Evolutionary conservation across 2,329 filamentous ascomycete genomes (phyloP).

Genomic region (Fonsecaea nubica): DNA sequence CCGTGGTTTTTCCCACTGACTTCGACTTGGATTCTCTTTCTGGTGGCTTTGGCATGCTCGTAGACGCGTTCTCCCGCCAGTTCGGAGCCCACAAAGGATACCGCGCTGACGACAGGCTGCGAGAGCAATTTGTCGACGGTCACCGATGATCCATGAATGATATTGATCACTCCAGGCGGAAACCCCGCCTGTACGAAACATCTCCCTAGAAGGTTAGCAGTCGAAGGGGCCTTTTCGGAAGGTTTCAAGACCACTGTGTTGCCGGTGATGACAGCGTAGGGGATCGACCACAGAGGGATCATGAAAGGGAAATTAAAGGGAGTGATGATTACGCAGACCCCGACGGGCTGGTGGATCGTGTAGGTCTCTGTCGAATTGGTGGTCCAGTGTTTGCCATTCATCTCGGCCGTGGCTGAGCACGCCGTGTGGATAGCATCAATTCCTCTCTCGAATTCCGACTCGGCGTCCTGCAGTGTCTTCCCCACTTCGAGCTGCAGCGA

Average conservation of each 20-base stretch:
- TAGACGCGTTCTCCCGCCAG: slow-evolving; percentile 67
- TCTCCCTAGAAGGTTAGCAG: slow-evolving; percentile 57
- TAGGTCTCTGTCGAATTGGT: slow-evolving; percentile 52
- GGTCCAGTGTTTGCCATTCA: slow-evolving; percentile 35
- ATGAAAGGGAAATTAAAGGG: slow-evolving; percentile 75
- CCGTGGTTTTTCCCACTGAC: slow-evolving; percentile 64
- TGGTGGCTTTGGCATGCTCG: slow-evolving; percentile 62
- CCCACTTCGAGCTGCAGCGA: slow-evolving; percentile 36
- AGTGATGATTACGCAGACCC: slow-evolving; percentile 69
- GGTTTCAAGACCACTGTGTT: slow-evolving; percentile 77
- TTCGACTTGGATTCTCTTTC: slow-evolving; percentile 69
- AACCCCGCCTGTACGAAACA: slow-evolving; percentile 62
- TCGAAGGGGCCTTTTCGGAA: slow-evolving; percentile 69
- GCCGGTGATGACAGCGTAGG: slow-evolving; percentile 71
- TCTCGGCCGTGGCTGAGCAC: slow-evolving; percentile 41
- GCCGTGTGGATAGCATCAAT: slow-evolving; percentile 42
- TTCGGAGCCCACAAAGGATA: slow-evolving; percentile 62
- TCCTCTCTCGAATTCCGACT: slow-evolving; percentile 41
- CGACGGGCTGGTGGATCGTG: slow-evolving; percentile 75
- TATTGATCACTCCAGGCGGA: slow-evolving; percentile 64
- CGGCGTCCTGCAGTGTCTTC: slow-evolving; percentile 42
- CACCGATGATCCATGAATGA: slow-evolving; percentile 52
- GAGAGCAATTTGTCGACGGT: slow-evolving; percentile 57
- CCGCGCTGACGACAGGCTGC: slow-evolving; percentile 65
- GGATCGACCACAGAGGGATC: slow-evolving; percentile 70